phyloP scores from a whole-genome alignment of 164 flowering plant genomes.

The Annona cherimola region DNA sequence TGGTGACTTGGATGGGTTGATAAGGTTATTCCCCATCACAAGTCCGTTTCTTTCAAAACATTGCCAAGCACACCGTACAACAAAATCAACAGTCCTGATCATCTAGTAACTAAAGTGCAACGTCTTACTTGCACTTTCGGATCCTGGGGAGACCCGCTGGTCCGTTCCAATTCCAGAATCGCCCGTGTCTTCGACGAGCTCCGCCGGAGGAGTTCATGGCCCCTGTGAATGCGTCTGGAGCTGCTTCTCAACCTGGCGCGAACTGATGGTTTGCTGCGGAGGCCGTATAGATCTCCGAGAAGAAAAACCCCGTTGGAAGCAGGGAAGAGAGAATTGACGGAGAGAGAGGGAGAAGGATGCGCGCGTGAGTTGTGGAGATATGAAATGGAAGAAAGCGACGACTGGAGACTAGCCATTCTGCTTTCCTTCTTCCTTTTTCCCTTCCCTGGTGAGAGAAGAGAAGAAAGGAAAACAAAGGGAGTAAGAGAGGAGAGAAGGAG shows the following conservation, averaged over 20 bases:
- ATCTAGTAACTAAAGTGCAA: background rate
- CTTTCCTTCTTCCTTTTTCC: background rate
- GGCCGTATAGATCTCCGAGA: slow-evolving; percentile 40
- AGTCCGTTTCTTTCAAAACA: too few species aligned
- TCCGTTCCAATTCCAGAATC: slow-evolving; percentile 41
- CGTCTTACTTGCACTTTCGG: slow-evolving; percentile 13
- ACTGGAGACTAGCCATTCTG: slow-evolving; percentile 28
- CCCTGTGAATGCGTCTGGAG: slow-evolving; percentile 6
- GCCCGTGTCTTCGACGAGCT: slow-evolving; percentile 30
- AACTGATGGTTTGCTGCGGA: slow-evolving; percentile 30
- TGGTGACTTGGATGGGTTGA: background rate
- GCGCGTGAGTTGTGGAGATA: slow-evolving; percentile 31
- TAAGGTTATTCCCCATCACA: background rate
- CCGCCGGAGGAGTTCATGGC: slow-evolving; percentile 2
- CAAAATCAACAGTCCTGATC: too few species aligned
- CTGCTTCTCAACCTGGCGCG: slow-evolving; percentile 27
- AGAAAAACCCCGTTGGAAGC: slow-evolving; percentile 25
- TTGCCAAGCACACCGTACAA: too few species aligned
- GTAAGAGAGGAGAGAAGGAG: background rate
- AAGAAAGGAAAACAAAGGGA: background rate
- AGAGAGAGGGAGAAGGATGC: background rate
- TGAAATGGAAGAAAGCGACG: slow-evolving; percentile 22
- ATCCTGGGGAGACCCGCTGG: slow-evolving; percentile 10
- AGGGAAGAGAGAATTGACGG: slow-evolving; percentile 12
- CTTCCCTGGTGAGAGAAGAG: background rate